Evolutionary conservation across 768 basidiomycete species (phyloP), one percentile per base, ranked within the genome.

Genomic region (Mycena metata): DNA sequence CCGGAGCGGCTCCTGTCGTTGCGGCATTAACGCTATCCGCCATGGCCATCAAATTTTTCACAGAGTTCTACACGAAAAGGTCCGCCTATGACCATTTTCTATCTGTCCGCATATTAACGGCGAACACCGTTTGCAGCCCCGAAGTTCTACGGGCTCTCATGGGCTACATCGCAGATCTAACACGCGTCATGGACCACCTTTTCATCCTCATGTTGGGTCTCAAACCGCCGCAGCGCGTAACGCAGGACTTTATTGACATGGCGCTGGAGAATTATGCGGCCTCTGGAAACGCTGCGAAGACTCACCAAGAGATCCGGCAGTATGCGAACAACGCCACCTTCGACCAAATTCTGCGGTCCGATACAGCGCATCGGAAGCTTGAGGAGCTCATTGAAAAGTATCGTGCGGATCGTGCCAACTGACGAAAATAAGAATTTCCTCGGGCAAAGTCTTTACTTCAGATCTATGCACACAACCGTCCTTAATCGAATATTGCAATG

Each of bases 141-240:
- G 59, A 49, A 24, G 21, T n/a, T 1, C 59, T 60, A 2, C 59
- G 59, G 5, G 36, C 21, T 19, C 17, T 60, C 46, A 60, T 60
- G 59, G 59, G 36, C 13, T 61, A 61, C 49, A 39, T 61, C 36
- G 39, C 52, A 5, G 60, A 52, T 13, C n/a, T 61, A 7, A 61
- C 60, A 39, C 49, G 50, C 39, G 49, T 61, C 11, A 19, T 61
- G 49, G 49, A 61, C 36, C 36, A 61, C 13, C 60, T 61, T 24
- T 61, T 61, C 39, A 2, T 41, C 15, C 10, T 51, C 36, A 26
- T n/a, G 11, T 21, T 57, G 19, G 39, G 39, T 15, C 17, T 42
- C 17, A 17, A 16, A 16, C 26, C 24, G 17, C 23, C 24, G 24
- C 39, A 30, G 5, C 2, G 21, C 10, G 24, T 45, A 13, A 45